These are phyloP conservation scores for Venturia asperata DNA, from an alignment of 2,329 filamentous ascomycete genomes.

Conservation along the genomic window DNA sequence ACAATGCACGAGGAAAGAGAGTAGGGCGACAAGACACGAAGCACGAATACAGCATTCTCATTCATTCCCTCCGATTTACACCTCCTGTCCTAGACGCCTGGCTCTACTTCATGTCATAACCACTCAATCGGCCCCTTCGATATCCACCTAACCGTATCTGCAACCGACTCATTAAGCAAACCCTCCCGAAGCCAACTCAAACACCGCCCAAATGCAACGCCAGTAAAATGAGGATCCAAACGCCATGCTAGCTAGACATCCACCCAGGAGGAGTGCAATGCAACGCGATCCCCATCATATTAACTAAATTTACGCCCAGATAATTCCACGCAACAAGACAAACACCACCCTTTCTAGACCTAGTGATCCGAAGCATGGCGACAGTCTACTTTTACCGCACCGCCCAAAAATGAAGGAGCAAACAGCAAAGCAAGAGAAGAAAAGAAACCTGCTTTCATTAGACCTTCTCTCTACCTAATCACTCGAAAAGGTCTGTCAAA, in stretches of 20 bases:
- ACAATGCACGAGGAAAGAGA: too few species aligned
- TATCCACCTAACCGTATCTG: too few species aligned
- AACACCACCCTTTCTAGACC: neutral
- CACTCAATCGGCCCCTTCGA: too few species aligned
- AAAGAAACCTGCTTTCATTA: constrained; percentile 7
- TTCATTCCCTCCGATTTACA: too few species aligned
- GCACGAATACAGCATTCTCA: too few species aligned
- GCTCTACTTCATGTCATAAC: too few species aligned
- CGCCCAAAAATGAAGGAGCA: neutral
- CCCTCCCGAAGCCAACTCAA: neutral
- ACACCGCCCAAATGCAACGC: neutral
- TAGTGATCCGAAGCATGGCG: neutral
- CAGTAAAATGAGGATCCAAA: constrained; percentile 7
- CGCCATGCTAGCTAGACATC: constrained; percentile 1
- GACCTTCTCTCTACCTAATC: neutral
- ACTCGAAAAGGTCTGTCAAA: neutral
- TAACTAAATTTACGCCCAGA: neutral
- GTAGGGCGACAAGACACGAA: too few species aligned
- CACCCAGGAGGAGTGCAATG: neutral
- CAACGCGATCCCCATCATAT: neutral
- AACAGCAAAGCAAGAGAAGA: neutral
- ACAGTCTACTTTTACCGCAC: neutral
- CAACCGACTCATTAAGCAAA: neutral
- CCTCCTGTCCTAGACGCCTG: too few species aligned
- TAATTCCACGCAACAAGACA: neutral